These are phyloP conservation scores for Lycium barbarum DNA, from an alignment of 257 asterid genomes.

Conservation along the genomic window DNA sequence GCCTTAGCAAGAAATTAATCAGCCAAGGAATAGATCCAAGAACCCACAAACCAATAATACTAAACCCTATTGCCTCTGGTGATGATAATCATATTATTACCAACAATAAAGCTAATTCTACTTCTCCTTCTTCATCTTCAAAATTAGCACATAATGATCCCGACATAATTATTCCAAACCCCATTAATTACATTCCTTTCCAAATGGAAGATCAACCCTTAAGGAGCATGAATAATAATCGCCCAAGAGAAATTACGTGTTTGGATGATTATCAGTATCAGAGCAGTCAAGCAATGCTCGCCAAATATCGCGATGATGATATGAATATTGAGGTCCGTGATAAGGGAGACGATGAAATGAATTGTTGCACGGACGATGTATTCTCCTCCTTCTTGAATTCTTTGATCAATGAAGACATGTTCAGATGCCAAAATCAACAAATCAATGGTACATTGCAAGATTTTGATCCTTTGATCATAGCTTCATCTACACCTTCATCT, in stretches of 20 bases:
- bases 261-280: not conserved
- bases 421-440: conserved; percentile 35
- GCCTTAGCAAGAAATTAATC: conserved; percentile 66
- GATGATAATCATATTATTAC: conserved; percentile 7
- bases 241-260: not conserved
- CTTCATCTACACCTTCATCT: not conserved
- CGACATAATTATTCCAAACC: not conserved
- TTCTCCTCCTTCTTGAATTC: conserved; percentile 70
- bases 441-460: conserved; percentile 11
- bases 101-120: not conserved
- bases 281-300: not conserved
- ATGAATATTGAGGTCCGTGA: not conserved
- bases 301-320: not conserved
- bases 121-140: conserved; percentile 20
- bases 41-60: conserved; percentile 62
- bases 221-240: conserved; percentile 17
- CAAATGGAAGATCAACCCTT: not conserved
- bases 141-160: not conserved
- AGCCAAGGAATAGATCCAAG: conserved; percentile 81
- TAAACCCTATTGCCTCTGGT: conserved; percentile 25
- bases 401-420: conserved; percentile 64
- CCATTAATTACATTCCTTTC: conserved; percentile 10
- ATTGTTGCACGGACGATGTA: conserved; percentile 50
- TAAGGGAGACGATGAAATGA: conserved; percentile 38
- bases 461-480: conserved; percentile 24